Evolutionary conservation across 2,329 filamentous ascomycete species (phyloP).

Genomic region (Epichloe bromicola): DNA sequence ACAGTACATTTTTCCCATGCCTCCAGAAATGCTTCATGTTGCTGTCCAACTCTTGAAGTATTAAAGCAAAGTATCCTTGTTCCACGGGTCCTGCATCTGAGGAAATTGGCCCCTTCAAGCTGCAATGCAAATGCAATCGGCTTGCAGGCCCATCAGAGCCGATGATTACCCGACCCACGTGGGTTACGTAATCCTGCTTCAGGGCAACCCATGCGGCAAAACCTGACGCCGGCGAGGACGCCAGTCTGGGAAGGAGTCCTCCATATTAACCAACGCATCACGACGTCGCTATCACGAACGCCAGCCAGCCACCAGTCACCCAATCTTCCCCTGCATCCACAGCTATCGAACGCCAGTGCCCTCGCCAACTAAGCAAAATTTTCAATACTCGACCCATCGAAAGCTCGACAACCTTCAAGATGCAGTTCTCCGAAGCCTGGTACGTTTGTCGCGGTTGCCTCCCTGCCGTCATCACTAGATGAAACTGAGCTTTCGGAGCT

Average conservation of each 20-base stretch:
- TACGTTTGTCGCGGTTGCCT: constrained; percentile 37
- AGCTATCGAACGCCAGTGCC: constrained; percentile 1
- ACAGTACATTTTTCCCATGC: too few relatives aligned
- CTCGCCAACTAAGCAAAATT: constrained; percentile 1
- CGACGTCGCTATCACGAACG: constrained; percentile 9
- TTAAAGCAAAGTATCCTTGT: too few relatives aligned
- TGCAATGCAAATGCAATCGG: background rate
- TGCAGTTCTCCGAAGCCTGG: constrained; percentile 66
- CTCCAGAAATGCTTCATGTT: too few relatives aligned
- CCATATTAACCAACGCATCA: constrained; percentile 19
- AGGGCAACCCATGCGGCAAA: constrained; percentile 21
- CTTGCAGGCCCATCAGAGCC: background rate
- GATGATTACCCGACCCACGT: background rate
- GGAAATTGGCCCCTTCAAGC: too few relatives aligned
- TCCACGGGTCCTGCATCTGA: too few relatives aligned
- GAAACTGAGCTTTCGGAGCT: constrained; percentile 10
- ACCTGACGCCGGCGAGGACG: constrained; percentile 26
- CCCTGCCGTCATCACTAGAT: constrained; percentile 17
- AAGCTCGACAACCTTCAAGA: constrained; percentile 35
- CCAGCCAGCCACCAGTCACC: constrained; percentile 12
- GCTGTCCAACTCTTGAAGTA: too few relatives aligned
- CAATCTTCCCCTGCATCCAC: constrained; percentile 12
- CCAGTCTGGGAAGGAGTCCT: constrained; percentile 27
- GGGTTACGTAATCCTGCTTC: constrained; percentile 4
- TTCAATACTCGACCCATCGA: constrained; percentile 8